These are phyloP conservation scores for Capronia epimyces DNA, from an alignment of 2,329 filamentous ascomycete species.

Conservation along the genomic window DNA sequence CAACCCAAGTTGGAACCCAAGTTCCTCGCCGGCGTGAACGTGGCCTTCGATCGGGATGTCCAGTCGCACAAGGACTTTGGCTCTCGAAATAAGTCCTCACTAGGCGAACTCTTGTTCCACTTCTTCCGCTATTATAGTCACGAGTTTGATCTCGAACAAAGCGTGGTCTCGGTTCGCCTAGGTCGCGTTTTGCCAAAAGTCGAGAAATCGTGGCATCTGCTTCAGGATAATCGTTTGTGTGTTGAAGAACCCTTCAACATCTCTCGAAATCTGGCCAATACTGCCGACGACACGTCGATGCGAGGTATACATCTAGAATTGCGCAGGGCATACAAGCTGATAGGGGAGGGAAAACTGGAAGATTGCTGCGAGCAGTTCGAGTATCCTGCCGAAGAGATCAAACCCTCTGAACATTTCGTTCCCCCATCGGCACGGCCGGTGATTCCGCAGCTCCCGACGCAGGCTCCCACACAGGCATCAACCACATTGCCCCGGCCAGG, in stretches of 20 bases:
- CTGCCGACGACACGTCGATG: constrained; percentile 91
- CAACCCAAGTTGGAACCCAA: constrained; percentile 57
- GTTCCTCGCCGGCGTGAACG: constrained; percentile 59
- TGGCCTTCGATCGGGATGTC: constrained; percentile 82
- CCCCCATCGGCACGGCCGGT: constrained; percentile 52
- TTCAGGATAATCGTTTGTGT: constrained; percentile 76
- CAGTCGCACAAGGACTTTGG: constrained; percentile 69
- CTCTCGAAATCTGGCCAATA: constrained; percentile 85
- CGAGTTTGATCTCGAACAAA: constrained; percentile 82
- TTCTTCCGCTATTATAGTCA: constrained; percentile 95
- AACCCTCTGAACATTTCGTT: constrained; percentile 26
- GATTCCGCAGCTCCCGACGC: constrained; percentile 40
- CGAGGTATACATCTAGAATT: constrained; percentile 85
- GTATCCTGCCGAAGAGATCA: constrained; percentile 61
- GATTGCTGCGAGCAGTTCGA: constrained; percentile 83
- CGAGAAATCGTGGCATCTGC: constrained; percentile 82
- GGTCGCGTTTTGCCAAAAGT: constrained; percentile 73
- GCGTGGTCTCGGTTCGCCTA: constrained; percentile 76
- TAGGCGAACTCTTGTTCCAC: constrained; percentile 83
- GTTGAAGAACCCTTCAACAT: constrained; percentile 97
- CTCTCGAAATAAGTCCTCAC: constrained; percentile 68
- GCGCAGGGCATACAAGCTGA: constrained; percentile 76
- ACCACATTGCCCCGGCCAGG: constrained; percentile 41
- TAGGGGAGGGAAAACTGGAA: constrained; percentile 71
- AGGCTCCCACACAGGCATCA: constrained; percentile 34